Evolutionary conservation across 371 early-diverging fungal species (phyloP).

Genomic region (Pancytospora philotis): DNA sequence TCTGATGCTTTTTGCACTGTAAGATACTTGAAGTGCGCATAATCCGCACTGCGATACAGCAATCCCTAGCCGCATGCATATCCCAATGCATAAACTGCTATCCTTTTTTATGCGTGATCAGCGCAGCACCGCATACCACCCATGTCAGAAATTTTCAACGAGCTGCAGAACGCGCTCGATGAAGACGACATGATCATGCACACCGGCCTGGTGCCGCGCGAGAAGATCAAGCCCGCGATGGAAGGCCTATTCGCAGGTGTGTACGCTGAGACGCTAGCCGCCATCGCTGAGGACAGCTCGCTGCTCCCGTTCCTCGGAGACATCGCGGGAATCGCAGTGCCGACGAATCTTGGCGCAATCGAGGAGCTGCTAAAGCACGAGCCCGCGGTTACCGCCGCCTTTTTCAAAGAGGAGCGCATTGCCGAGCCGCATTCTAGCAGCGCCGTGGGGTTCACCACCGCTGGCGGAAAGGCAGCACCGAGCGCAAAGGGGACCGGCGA

Average conservation of each 20-base stretch:
- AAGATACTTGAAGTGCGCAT: too few species aligned
- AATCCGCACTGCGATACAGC: too few species aligned
- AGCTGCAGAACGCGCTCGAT: conserved; percentile 28
- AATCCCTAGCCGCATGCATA: too few species aligned
- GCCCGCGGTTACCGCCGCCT: conserved; percentile 13
- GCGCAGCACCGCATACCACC: too few species aligned
- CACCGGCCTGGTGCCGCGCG: conserved; percentile 26
- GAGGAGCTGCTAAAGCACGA: conserved; percentile 19
- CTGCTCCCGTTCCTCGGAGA: conserved; percentile 33
- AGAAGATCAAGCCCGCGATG: conserved; percentile 12
- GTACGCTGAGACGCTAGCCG: conserved; percentile 8
- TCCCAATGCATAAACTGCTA: too few species aligned
- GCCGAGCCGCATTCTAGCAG: not conserved
- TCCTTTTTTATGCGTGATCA: too few species aligned
- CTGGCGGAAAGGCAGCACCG: conserved; percentile 1
- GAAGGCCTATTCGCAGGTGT: not conserved
- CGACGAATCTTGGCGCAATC: conserved; percentile 29
- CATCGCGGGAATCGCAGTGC: conserved; percentile 18
- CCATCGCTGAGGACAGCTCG: conserved; percentile 31
- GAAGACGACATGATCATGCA: conserved; percentile 26
- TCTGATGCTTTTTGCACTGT: too few species aligned
- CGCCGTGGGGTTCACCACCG: conserved; percentile 26
- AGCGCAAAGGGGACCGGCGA: not conserved
- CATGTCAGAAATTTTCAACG: conserved; percentile 37
- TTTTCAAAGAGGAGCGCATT: conserved; percentile 4